These are phyloP conservation scores for Xylaria venustula DNA, from an alignment of 495 filamentous ascomycete species.

Conservation along the genomic window DNA sequence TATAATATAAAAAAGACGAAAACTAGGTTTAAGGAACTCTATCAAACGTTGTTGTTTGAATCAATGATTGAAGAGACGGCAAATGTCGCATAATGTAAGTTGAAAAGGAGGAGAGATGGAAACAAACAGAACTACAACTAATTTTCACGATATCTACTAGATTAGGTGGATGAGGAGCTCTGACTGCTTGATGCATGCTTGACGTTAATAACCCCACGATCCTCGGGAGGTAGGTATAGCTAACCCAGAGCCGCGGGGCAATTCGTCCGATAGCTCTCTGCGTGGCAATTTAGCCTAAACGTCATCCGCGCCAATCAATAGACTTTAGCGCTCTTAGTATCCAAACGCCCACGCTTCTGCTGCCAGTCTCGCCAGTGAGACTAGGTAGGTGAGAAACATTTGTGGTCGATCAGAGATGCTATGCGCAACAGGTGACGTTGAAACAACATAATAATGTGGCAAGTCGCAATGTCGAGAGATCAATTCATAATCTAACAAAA, in stretches of 20 bases:
- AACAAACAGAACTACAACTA: not conserved
- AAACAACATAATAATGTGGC: not conserved
- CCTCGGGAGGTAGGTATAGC: not conserved
- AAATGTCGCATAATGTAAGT: not conserved
- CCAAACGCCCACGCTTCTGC: not conserved
- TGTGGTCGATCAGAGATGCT: not conserved
- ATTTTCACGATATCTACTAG: not conserved
- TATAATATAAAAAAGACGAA: too few species aligned
- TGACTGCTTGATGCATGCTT: not conserved
- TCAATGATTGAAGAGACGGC: not conserved
- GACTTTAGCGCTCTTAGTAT: not conserved
- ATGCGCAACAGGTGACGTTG: not conserved
- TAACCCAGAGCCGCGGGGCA: constrained; percentile 8
- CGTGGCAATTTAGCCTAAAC: constrained; percentile 12
- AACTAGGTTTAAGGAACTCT: not conserved
- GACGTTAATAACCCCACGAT: constrained; percentile 4
- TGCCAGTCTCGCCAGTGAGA: not conserved
- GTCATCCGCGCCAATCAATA: constrained; percentile 5
- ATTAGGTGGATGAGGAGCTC: not conserved
- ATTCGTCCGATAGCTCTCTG: constrained; percentile 1
- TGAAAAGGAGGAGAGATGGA: not conserved
- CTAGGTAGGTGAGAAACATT: not conserved
- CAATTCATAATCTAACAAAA: not conserved
- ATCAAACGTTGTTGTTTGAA: not conserved
- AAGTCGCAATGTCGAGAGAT: not conserved